A percentile compares a stretch with the other conserved stretches of the same genome.
Conservation (phyloP, 495 filamentous ascomycete genomes). For the Parmelia sp. region DNA sequence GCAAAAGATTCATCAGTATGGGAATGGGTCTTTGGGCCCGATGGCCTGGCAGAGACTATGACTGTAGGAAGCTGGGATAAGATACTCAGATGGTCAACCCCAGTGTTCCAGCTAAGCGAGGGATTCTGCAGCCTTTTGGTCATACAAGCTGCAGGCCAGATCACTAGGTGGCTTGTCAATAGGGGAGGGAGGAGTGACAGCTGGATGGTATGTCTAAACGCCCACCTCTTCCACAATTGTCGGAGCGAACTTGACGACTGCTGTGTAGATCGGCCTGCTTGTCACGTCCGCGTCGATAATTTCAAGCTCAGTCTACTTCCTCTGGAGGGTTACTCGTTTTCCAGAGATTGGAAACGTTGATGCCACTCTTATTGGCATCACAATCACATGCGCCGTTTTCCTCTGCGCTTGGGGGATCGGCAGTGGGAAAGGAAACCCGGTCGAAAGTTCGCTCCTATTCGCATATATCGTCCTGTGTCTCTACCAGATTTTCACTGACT, state of each 20-base stretch:
- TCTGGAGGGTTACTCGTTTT: constrained; percentile 90
- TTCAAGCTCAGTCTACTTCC: constrained; percentile 89
- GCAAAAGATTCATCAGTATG: constrained; percentile 57
- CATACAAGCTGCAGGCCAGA: constrained; percentile 88
- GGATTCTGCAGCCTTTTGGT: constrained; percentile 95
- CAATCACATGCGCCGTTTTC: constrained; percentile 85
- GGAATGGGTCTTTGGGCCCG: constrained; percentile 79
- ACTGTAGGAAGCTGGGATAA: constrained; percentile 87
- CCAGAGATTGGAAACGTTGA: constrained; percentile 91
- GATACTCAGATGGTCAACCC: constrained; percentile 84
- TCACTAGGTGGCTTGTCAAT: constrained; percentile 95
- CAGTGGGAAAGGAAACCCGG: constrained; percentile 87
- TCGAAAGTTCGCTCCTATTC: constrained; percentile 92
- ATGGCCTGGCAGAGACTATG: constrained; percentile 68
- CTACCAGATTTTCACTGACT: constrained; percentile 99
- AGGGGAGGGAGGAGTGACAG: constrained; percentile 78
- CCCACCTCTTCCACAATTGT: constrained; percentile 4
- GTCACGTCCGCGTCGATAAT: constrained; percentile 84
- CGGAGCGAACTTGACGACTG: background rate
- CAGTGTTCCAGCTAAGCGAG: constrained; percentile 87
- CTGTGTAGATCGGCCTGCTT: constrained; percentile 72
- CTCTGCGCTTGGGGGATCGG: constrained; percentile 91
- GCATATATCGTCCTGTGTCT: constrained; percentile 95
- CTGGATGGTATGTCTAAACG: constrained; percentile 88
- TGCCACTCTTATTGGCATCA: constrained; percentile 83